Evolutionary conservation across 345 rosid species (phyloP).

Genomic region (Carallia brachiata): DNA sequence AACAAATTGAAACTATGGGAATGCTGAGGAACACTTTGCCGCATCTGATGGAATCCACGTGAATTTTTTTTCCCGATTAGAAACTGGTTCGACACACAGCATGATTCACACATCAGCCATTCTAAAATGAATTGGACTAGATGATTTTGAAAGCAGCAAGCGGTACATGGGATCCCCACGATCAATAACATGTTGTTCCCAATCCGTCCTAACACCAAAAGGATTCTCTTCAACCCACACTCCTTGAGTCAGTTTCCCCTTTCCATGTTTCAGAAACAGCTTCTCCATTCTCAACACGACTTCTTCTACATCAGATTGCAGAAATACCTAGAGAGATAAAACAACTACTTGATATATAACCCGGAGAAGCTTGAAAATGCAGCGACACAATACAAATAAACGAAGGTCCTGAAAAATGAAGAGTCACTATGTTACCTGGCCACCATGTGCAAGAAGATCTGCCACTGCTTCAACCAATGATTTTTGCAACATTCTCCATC

Average conservation of each 20-base stretch:
- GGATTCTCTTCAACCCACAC: conserved; percentile 61
- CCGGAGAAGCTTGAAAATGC: background rate
- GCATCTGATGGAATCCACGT: background rate
- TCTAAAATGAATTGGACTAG: background rate
- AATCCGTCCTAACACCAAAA: conserved; percentile 60
- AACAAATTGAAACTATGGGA: no score
- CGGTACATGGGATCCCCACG: conserved; percentile 60
- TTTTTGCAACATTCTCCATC: conserved; percentile 70
- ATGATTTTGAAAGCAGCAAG: conserved; percentile 44
- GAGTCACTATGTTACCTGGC: conserved; percentile 44
- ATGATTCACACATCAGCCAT: background rate
- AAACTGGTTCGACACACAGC: background rate
- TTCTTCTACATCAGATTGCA: conserved; percentile 62
- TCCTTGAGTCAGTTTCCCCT: conserved; percentile 40
- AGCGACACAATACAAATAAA: background rate
- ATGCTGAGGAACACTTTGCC: background rate
- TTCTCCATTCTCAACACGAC: conserved; percentile 55
- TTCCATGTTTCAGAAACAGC: conserved; percentile 46
- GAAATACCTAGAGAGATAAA: conserved; percentile 43
- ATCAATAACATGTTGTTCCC: conserved; percentile 63
- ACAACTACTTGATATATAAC: background rate
- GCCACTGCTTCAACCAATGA: conserved; percentile 60
- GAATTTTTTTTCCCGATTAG: conserved; percentile 4
- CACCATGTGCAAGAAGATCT: conserved; percentile 49
- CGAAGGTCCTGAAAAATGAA: background rate